Evolutionary conservation across 1,139 yeast genomes (phyloP).

Genomic region (Candida smagusa): DNA sequence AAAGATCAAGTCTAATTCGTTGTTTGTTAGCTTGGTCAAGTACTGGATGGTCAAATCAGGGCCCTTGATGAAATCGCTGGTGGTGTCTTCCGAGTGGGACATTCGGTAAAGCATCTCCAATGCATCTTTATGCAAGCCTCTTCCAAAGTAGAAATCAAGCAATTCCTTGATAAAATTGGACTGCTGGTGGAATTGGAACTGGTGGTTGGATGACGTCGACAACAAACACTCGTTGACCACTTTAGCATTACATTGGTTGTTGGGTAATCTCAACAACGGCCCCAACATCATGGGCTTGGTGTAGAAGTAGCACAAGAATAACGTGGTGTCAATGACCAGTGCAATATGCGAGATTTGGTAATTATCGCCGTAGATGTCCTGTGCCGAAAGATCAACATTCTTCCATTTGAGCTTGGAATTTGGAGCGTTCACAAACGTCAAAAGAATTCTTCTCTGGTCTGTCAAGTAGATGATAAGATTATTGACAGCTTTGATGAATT

Average conservation of each 20-base stretch:
- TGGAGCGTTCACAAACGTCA: conserved; percentile 33
- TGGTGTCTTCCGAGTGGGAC: conserved; percentile 26
- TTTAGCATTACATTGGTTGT: conserved; percentile 67
- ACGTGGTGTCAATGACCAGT: conserved; percentile 67
- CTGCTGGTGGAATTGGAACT: conserved; percentile 22
- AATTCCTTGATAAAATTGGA: conserved; percentile 61
- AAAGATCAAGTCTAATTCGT: conserved; percentile 53
- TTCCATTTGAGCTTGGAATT: conserved; percentile 42
- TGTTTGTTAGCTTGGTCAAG: conserved; percentile 56
- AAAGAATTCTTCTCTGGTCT: conserved; percentile 50
- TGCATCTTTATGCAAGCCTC: conserved; percentile 65
- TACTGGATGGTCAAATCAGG: conserved; percentile 60
- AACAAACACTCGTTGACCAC: conserved; percentile 58
- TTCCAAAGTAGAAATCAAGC: conserved; percentile 72
- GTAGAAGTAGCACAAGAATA: conserved; percentile 70
- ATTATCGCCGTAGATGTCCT: conserved; percentile 34
- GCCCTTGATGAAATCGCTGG: conserved; percentile 33
- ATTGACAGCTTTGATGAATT: conserved; percentile 44
- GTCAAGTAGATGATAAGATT: conserved; percentile 55
- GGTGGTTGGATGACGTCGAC: conserved; percentile 17
- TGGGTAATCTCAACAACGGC: conserved; percentile 70
- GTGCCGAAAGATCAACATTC: conserved; percentile 37
- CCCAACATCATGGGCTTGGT: conserved; percentile 74
- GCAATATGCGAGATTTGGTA: conserved; percentile 30
- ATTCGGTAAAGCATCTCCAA: conserved; percentile 51